Base-by-base conservation (phyloP, 2,329 filamentous ascomycete genomes). In the Fusarium aywerte region DNA sequence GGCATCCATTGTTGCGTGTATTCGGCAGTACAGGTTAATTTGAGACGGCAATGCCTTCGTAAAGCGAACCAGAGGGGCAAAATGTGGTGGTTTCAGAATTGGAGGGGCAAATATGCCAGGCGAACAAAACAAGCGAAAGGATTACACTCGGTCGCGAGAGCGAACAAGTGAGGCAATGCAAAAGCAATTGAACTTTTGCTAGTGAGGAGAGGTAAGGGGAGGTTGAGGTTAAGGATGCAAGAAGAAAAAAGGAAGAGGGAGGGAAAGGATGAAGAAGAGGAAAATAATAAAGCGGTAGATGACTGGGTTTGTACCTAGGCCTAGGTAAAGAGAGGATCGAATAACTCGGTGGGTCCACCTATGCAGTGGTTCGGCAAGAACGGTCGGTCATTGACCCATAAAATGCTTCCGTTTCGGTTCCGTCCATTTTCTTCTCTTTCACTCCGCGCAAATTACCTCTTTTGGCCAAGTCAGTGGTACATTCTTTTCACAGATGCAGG, bases 1-100 rank as follows among this genome's bases (percentile, higher is more conserved):
- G 75, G 92, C 87, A 85, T 99, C 96, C 96, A 99, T 99, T 62
- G 23, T 53, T 69, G 54, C 53, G 62, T 76, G 65, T 77, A 70
- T 62, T 32, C 33, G 32, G 48, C 31, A 33, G 38, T 31, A 25
- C 39, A 48, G 35, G 40, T 38, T 48, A 31, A 58, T 47, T 51
- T 60, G 56, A 33, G 52, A 51, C 40, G 39, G 16, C 51, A 54
- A 53, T 48, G 56, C 42, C 44, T 39, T 69, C 31, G 60, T 47
- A 20, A 18, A 51, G 63, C 39, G 49, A 69, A 55, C 49, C 29
- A 39, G 69, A 66, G 51, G 58, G 59, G 66, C 50, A 68, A 65
- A 61, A 53, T 27, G 44, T 50, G 32, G 55, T 42, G 33, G 49
- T 52, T 49, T 56, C 11, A 52, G 29, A 31, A 31, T 52, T 66